Conservation (phyloP, 2,329 filamentous ascomycete genomes). For the Cytospora paraplurivora region DNA sequence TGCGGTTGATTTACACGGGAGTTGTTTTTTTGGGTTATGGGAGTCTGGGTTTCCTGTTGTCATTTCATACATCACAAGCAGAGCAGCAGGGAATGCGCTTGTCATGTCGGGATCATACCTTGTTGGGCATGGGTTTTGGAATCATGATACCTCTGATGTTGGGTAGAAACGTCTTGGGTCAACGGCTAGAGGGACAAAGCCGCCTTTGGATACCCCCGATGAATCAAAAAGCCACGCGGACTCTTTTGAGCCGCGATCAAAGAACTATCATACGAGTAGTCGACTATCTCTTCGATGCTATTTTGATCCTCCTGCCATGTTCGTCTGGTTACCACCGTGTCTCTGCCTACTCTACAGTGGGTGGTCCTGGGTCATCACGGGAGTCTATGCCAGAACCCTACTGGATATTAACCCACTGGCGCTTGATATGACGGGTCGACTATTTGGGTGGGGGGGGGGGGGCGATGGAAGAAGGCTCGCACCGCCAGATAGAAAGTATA, state of each 20-base stretch:
- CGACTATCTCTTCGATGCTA: neutral
- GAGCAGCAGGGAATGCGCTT: neutral
- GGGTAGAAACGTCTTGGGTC: neutral
- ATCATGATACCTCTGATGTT: slow-evolving; percentile 21
- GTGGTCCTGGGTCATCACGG: too few relatives aligned
- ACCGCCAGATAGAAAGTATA: too few relatives aligned
- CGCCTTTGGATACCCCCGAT: slow-evolving; percentile 12
- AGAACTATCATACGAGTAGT: neutral
- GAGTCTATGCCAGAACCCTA: too few relatives aligned
- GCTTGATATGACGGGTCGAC: too few relatives aligned
- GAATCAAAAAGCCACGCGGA: slow-evolving; percentile 15
- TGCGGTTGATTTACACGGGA: neutral
- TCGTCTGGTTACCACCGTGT: neutral
- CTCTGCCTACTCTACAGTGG: neutral
- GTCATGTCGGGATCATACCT: neutral
- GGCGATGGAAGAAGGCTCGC: too few relatives aligned
- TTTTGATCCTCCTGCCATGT: neutral
- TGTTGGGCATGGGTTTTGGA: slow-evolving; percentile 10
- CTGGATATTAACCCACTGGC: too few relatives aligned
- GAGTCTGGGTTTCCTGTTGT: neutral
- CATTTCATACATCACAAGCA: neutral
- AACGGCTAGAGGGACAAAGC: neutral
- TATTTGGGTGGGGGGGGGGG: too few relatives aligned
- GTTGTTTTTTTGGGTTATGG: neutral
- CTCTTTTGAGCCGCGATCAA: neutral